phyloP scores from a whole-genome alignment of 2,329 filamentous ascomycete species.

The Claviceps sp. region DNA sequence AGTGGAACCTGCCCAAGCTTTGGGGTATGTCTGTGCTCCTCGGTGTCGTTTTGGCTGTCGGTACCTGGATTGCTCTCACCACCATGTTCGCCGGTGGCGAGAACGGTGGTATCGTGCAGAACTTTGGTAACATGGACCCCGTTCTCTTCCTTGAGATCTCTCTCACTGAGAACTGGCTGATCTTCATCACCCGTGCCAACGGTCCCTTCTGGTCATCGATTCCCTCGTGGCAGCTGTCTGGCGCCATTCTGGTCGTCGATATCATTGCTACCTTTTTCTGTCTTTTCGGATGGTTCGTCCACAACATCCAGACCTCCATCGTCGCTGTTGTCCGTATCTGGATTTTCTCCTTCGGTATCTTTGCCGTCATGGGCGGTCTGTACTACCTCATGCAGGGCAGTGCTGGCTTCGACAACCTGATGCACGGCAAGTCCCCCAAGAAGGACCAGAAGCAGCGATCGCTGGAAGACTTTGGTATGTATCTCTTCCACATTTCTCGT shows the following conservation, averaged over 20 bases:
- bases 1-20: constrained; percentile 89
- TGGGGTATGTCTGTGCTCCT: constrained; percentile 87
- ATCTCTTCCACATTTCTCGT: background rate
- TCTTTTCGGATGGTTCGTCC: constrained; percentile 70
- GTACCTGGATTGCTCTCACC: constrained; percentile 80
- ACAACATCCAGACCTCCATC: constrained; percentile 52
- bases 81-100: constrained; percentile 62
- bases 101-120: constrained; percentile 77
- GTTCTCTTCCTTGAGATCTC: constrained; percentile 84
- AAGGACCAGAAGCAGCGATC: constrained; percentile 71
- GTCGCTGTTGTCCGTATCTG: constrained; percentile 80
- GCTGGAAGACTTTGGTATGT: constrained; percentile 79
- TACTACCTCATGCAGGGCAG: constrained; percentile 71
- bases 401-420: constrained; percentile 75
- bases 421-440: constrained; percentile 81
- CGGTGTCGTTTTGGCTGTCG: constrained; percentile 65
- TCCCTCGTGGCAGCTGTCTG: constrained; percentile 71
- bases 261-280: constrained; percentile 76
- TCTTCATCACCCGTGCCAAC: constrained; percentile 90
- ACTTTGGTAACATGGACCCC: constrained; percentile 69
- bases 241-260: constrained; percentile 70
- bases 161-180: constrained; percentile 88
- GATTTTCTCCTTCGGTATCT: constrained; percentile 83
- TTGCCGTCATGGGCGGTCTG: constrained; percentile 66
- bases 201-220: constrained; percentile 85